A percentile compares a stretch with the other conserved stretches of the same genome.
Conservation (phyloP, 1,284 basidiomycete genomes). For the Sphaerobolus stellatus region DNA sequence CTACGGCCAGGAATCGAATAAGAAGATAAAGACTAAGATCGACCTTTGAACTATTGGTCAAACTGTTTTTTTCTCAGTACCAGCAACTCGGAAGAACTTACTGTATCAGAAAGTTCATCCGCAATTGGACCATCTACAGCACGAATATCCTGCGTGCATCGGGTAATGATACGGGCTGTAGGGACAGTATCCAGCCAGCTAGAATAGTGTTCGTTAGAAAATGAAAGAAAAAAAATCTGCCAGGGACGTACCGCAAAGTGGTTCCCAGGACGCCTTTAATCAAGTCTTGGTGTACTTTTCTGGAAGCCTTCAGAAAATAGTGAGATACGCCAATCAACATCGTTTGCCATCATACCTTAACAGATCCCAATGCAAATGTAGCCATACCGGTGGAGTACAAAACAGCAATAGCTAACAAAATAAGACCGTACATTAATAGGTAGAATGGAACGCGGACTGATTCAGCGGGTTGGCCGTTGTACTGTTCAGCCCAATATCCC, state of each 20-base stretch:
- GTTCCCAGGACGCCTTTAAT: constrained; percentile 55
- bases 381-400: constrained; percentile 34
- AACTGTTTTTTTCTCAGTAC: constrained; percentile 27
- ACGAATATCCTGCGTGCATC: constrained; percentile 60
- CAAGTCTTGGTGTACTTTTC: constrained; percentile 53
- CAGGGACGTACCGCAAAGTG: constrained; percentile 41
- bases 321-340: constrained; percentile 32
- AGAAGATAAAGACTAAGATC: constrained; percentile 35
- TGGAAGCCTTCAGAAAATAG: constrained; percentile 49
- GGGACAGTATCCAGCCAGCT: constrained; percentile 59
- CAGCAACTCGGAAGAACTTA: constrained; percentile 38
- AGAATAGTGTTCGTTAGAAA: not conserved
- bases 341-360: constrained; percentile 26
- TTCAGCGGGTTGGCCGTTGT: constrained; percentile 33
- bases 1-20: constrained; percentile 44
- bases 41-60: constrained; percentile 19
- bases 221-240: not conserved
- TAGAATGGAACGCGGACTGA: constrained; percentile 26
- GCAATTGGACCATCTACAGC: constrained; percentile 37
- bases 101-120: constrained; percentile 13
- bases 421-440: not conserved
- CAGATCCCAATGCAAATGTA: constrained; percentile 41
- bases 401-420: not conserved
- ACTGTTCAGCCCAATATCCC: constrained; percentile 52
- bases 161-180: constrained; percentile 55